phyloP scores from a whole-genome alignment of 495 filamentous ascomycete genomes.

The Pyronema domesticum region DNA sequence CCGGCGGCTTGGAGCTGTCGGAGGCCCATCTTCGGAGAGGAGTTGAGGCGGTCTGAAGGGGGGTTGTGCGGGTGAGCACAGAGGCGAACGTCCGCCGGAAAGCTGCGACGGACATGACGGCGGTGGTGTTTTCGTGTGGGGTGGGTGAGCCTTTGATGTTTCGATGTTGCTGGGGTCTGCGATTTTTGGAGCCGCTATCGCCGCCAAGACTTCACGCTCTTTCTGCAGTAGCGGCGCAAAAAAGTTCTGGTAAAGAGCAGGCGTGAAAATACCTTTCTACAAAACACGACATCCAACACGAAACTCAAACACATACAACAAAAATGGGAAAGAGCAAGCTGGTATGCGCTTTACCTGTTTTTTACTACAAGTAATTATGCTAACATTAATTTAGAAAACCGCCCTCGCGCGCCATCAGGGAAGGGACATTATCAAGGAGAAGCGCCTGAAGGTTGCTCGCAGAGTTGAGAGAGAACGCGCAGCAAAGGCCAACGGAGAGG shows the following conservation, averaged over 20 bases:
- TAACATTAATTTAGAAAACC: constrained; percentile 17
- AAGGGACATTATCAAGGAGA: constrained; percentile 16
- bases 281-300: neutral
- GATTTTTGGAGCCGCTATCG: neutral
- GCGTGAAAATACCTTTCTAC: too few relatives aligned
- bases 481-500: neutral
- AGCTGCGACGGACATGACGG: constrained; percentile 2
- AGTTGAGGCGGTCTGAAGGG: neutral
- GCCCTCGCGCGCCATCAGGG: constrained; percentile 18
- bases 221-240: neutral
- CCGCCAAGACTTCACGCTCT: neutral
- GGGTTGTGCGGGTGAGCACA: neutral
- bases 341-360: neutral
- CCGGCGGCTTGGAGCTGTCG: neutral
- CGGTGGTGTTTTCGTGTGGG: neutral
- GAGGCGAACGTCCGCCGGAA: neutral
- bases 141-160: neutral
- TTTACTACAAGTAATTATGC: neutral
- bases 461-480: constrained; percentile 8
- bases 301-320: constrained; percentile 3
- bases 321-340: constrained; percentile 22
- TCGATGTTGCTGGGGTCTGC: neutral
- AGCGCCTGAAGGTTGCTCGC: constrained; percentile 17
- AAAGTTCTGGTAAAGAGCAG: neutral
- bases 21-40: neutral